Evolutionary conservation across 202 grass and related monocot genomes (phyloP), one percentile per base, ranked within the genome.

Genomic region (Zoysia matrella): DNA sequence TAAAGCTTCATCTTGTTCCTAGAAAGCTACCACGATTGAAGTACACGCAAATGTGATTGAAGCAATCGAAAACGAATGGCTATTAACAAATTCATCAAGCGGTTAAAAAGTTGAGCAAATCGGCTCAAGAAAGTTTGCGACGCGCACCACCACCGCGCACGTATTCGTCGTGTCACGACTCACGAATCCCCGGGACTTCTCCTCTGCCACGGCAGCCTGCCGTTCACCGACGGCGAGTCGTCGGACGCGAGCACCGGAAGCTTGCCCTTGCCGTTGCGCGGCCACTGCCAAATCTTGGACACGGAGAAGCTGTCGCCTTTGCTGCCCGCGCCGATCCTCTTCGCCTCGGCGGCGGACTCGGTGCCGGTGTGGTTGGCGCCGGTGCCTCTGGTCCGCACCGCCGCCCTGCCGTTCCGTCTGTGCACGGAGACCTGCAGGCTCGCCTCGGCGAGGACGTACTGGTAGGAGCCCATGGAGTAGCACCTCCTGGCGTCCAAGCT

Each of bases 211-310:
- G 73, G 86, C 89, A 89, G 3, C 80, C 88, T 65, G 80, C 83
- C 84, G 82, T 67, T 81, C 56, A 86, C 72, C 72, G 80, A 79
- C 47, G 89, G 86, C 67, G 86, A 89, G 80, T 80, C 90, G 73
- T 91, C 84, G 72, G 88, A 67, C 13, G 82, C 87, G 11, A 97
- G 85, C 61, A 93, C 90, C 40, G 91, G 88, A 15, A 97, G 85
- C 89, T 93, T 93, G 68, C 89, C 94, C 85, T 88, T 86, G 74
- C 85, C 86, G 83, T 89, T 86, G 39, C 86, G 73, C 18, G 88
- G 88, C 86, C 92, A 98, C 66, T 98, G 96, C 96, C 96, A 98
- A 75, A 98, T 98, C 91, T 98, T 98, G 49, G 96, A 98, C 89
- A 98, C 96, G 7, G 96, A 98, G 81, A 98, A 95, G 85, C 96